phyloP scores from a whole-genome alignment of 148 eudicot genomes.

The Agrostemma githago region DNA sequence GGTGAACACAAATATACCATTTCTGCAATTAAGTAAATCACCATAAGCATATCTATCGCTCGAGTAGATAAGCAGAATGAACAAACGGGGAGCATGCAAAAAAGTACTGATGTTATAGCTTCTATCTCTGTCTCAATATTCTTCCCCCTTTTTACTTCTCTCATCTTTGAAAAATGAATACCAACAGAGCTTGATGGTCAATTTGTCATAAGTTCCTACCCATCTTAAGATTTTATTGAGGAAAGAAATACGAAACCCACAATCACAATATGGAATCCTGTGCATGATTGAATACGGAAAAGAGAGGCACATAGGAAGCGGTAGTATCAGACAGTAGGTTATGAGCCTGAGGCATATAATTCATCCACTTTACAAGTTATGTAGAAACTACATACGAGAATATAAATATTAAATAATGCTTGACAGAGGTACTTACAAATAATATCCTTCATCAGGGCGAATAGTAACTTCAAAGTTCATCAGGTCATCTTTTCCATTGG shows the following conservation, averaged over 20 bases:
- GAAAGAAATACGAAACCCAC: neutral
- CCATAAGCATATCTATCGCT: neutral
- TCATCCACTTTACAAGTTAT: neutral
- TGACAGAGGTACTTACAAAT: constrained; percentile 35
- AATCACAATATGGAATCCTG: neutral
- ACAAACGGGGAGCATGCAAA: neutral
- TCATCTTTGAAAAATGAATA: no score
- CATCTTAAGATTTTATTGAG: neutral
- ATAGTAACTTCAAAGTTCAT: constrained; percentile 82
- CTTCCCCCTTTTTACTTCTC: neutral
- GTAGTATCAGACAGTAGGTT: neutral
- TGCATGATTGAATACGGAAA: no score
- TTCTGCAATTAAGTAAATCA: constrained; percentile 24
- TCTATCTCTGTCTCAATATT: neutral
- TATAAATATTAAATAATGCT: neutral
- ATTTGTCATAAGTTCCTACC: neutral
- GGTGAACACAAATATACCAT: constrained; percentile 44
- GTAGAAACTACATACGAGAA: neutral
- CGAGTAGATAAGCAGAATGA: neutral
- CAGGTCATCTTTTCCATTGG: constrained; percentile 74
- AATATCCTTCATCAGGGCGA: constrained; percentile 77
- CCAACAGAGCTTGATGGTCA: neutral
- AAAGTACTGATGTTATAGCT: neutral
- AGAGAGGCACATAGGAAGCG: neutral
- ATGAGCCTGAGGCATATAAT: neutral